Evolutionary conservation across 2,329 filamentous ascomycete species (phyloP), one percentile per base, ranked within the genome.

Genomic region (Remersonia thermophila): DNA sequence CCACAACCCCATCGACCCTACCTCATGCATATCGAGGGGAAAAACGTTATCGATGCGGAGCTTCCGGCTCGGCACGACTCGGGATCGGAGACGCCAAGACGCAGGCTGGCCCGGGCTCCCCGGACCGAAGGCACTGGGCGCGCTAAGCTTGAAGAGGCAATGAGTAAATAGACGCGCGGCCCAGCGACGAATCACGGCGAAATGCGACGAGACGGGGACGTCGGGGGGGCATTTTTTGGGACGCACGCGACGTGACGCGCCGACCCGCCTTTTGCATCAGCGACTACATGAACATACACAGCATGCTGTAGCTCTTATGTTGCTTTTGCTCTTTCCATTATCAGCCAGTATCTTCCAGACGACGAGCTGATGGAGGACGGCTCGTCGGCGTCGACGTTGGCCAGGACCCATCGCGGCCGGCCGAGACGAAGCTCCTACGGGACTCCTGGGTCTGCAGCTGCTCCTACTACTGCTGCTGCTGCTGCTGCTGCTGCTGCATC

Each of bases 21-120:
- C n/a, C n/a, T n/a, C n/a, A n/a, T n/a, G n/a, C n/a, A n/a, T n/a
- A n/a, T n/a, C n/a, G n/a, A n/a, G n/a, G n/a, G n/a, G 9, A 23
- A 23, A 23, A 23, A 23, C 20, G 20, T 23, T 23, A 23, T 23
- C 27, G 27, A 12, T n/a, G 27, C 43, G 39, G 40, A 34, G 40
- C 37, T 30, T 17, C 39, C 36, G 39, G 33, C 35, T 43, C 41
- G 41, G 38, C 38, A 36, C 20, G 33, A 38, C 9, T 43, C 41
- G 41, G 38, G 33, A 28, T 38, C 20, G 31, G 16, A 27, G 17
- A 29, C 30, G 18, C 30, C 18, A 14, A 33, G 25, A 15, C 26
- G 23, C 16, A n/a, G 12, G 23, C 20, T 17, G 9, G 25, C 18
- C 25, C 29, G 16, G 31, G 30, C 31, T 27, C 29, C 30, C 20